These are phyloP conservation scores for Suillus spraguei DNA, from an alignment of 768 basidiomycete species.

Conservation along the genomic window DNA sequence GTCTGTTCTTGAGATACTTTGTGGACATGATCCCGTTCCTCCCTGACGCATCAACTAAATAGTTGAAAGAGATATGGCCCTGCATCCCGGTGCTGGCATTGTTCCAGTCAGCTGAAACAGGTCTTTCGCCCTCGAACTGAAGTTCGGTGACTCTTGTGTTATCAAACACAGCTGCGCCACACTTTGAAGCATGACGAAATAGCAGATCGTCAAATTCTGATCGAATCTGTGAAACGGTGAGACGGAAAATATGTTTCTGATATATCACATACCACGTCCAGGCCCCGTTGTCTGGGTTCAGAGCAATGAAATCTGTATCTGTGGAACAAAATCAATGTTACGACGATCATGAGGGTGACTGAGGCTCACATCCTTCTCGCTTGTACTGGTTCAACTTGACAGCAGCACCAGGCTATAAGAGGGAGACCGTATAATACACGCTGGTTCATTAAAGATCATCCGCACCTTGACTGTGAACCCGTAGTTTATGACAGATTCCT, in stretches of 20 bases:
- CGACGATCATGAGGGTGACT: background rate
- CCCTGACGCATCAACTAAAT: constrained; percentile 39
- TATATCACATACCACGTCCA: constrained; percentile 57
- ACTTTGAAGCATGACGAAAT: constrained; percentile 54
- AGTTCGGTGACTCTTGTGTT: constrained; percentile 50
- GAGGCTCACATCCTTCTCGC: constrained; percentile 57
- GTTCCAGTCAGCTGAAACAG: constrained; percentile 31
- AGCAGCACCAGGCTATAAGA: constrained; percentile 55
- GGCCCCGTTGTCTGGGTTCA: constrained; percentile 55
- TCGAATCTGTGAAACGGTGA: constrained; percentile 42
- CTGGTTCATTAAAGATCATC: background rate
- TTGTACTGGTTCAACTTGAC: constrained; percentile 68
- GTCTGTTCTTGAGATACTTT: constrained; percentile 37
- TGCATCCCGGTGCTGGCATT: constrained; percentile 21
- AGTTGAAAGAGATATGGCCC: constrained; percentile 36
- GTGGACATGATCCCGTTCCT: constrained; percentile 40
- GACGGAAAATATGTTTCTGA: background rate
- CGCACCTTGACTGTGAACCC: constrained; percentile 54
- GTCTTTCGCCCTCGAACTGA: constrained; percentile 26
- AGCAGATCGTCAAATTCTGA: constrained; percentile 65
- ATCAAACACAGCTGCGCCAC: constrained; percentile 58
- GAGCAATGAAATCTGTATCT: constrained; percentile 64
- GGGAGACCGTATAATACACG: background rate
- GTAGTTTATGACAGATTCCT: constrained; percentile 48
- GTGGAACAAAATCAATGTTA: background rate